Base-by-base conservation (phyloP, 768 basidiomycete species). In the Lactarius hatsudake region DNA sequence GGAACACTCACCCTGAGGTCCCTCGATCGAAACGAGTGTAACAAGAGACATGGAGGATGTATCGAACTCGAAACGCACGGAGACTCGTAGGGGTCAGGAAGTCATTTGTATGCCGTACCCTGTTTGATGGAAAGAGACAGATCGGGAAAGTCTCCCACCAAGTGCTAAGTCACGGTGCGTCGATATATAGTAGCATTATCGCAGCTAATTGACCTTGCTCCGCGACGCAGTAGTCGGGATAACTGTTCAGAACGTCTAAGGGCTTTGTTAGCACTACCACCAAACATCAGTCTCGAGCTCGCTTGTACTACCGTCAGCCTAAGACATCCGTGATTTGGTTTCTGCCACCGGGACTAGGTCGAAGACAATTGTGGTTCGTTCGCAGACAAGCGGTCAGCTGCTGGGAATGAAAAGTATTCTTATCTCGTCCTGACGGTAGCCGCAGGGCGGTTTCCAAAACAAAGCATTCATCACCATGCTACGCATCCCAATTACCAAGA, bases 401-500 rank as follows among this genome's bases (percentile, higher is more conserved):
- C 36, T 3, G 36, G 36, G 43, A 43, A 7, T 43, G 43, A 8
- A 20, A 20, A 20, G 3, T 13, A 38, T 38, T 38, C 36, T 38
- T 38, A 62, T 62, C 56, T 30, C 45, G n/a, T 58, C n/a, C 45
- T 57, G 61, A 32, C 43, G 32, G 5, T 23, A 28, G 61, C 58
- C 56, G 56, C 61, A 53, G 48, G 58, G 38, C n/a, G 13, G 34
- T 18, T 62, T 66, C 65, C 61, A 38, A 62, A 62, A 62, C 65
- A 66, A 38, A 62, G 45, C 23, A 62, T 43, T 23, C 45, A 51
- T 42, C 42, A 53, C 34, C 26, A 48, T 61, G 62, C 60, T 30
- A 28, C 55, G 26, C 13, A 61, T 56, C 15, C 45, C 65, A 42
- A 28, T 36, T 61, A 15, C 55, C 65, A 38, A 28, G 45, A 53